Base-by-base conservation (phyloP, 176 grass and related monocot species). In the Carex myosuroides region DNA sequence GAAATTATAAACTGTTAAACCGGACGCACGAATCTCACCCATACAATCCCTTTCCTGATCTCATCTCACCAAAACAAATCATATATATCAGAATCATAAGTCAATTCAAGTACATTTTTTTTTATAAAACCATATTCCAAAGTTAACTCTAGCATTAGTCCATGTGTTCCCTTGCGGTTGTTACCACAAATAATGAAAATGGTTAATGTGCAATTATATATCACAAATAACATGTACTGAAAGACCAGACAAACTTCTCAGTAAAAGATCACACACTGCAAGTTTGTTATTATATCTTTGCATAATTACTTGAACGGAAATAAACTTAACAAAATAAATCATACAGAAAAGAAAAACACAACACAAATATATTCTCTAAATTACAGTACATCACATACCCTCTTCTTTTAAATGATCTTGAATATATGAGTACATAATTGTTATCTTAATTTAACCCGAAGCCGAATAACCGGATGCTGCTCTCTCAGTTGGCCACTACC, bases 311-410 rank as follows among this genome's bases (percentile, higher is more conserved):
- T 20, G 18, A 13, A 74, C n/a, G 3, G 41, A 16, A 18, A 9
- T 56, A 16, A 52, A 74, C 11, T 32, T 78, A 57, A 6, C 1
- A 78, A 33, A 53, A 4, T 46, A 30, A 57, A 56, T 78, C 32
- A 78, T 18, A 78, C 73, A 78, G 52, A 78, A 78, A 33, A 78
- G 9, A 6, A 78, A 41, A 57, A 78, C n/a, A 53, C 61, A 46
- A 52, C 14, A 48, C 13, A n/a, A 53, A 66, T 54, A 54, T 9
- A 37, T 41, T 61, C 26, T 81, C 18, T 46, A 71, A 63, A 65
- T 62, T 81, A 81, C 35, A 81, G 16, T 35, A 26, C 58, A 63
- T 62, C 37, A 60, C 60, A 65, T 64, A 62, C n/a, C 79, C 26
- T 42, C 9, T 13, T 62, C n/a, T 72, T 76, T 54, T 20, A 52